Conservation (phyloP, 2,329 filamentous ascomycete species). For the Colletotrichum cereale region DNA sequence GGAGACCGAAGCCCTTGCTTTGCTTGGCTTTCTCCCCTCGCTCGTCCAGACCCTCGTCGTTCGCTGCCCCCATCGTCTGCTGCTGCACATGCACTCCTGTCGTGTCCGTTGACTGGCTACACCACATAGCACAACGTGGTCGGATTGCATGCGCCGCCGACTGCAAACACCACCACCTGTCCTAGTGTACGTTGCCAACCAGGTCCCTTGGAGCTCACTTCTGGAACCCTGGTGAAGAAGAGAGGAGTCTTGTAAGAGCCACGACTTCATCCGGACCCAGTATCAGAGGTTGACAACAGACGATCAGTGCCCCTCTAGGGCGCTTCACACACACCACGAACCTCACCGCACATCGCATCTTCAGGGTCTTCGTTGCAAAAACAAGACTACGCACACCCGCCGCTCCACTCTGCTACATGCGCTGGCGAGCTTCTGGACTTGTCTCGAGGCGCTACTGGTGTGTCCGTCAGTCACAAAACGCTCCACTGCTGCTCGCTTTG, state of each 20-base stretch:
- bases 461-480: constrained; percentile 33
- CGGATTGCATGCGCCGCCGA: constrained; percentile 36
- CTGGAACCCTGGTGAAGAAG: constrained; percentile 29
- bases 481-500: constrained; percentile 34
- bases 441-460: constrained; percentile 34
- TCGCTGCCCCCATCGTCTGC: constrained; percentile 43
- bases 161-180: constrained; percentile 35
- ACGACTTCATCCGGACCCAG: constrained; percentile 33
- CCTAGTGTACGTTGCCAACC: constrained; percentile 18
- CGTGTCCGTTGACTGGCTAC: constrained; percentile 50
- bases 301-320: constrained; percentile 24
- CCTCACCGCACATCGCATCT: constrained; percentile 38
- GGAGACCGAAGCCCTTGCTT: constrained; percentile 13
- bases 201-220: constrained; percentile 16
- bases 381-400: constrained; percentile 25
- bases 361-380: constrained; percentile 37
- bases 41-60: constrained; percentile 33
- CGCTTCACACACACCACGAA: constrained; percentile 34
- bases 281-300: constrained; percentile 15
- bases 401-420: constrained; percentile 37
- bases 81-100: constrained; percentile 55
- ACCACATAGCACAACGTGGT: constrained; percentile 41
- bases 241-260: constrained; percentile 17
- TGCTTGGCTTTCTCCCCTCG: constrained; percentile 27
- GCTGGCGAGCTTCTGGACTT: constrained; percentile 37